Conservation (phyloP, 306 rosid genomes). For the Alnus glutinosa region DNA sequence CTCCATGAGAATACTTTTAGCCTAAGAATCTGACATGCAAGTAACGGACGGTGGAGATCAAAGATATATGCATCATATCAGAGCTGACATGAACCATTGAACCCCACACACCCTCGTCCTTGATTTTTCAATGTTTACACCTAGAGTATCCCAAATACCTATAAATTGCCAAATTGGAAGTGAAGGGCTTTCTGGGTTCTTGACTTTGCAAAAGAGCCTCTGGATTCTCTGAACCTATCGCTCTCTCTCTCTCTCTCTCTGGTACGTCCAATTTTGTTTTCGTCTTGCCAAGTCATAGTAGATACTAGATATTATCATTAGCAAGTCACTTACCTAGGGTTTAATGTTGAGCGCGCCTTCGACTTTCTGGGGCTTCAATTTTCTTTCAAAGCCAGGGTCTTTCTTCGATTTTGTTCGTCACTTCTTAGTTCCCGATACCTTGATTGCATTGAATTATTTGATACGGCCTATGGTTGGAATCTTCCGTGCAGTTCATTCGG, state of each 20-base stretch:
- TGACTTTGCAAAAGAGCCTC: constrained; percentile 1
- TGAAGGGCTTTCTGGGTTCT: not conserved
- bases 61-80: not conserved
- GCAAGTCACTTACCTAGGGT: constrained; percentile 30
- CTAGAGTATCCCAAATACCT: constrained; percentile 17
- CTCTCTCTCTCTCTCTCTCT: not conserved
- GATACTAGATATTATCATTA: not conserved
- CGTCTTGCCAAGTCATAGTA: not conserved
- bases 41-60: not conserved
- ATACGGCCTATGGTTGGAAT: not conserved
- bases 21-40: not conserved
- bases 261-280: constrained; percentile 25
- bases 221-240: constrained; percentile 31
- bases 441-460: constrained; percentile 5
- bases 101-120: no score
- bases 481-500: not conserved
- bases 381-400: not conserved
- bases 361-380: not conserved
- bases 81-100: no score
- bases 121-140: no score
- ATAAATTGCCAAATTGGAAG: constrained; percentile 22
- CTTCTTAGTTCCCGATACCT: not conserved
- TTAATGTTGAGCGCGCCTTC: not conserved
- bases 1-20: not conserved
- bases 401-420: not conserved